These are phyloP conservation scores for Brassica cretica DNA, from an alignment of 345 rosid species.

Conservation along the genomic window DNA sequence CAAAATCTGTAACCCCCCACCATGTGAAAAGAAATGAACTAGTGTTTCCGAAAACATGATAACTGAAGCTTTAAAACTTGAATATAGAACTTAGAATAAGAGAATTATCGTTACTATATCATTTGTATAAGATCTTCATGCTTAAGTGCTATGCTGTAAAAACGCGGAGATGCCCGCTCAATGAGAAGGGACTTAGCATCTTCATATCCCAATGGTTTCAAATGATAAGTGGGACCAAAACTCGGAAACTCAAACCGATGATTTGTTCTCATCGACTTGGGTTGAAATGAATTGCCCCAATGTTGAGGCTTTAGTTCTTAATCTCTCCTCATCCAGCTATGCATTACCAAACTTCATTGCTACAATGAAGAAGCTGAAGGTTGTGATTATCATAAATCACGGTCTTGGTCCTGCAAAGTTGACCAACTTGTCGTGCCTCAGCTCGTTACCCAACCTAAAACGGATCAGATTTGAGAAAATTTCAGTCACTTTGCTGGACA, in stretches of 20 bases:
- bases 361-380: not conserved
- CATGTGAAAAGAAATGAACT: too few relatives aligned
- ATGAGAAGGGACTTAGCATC: conserved; percentile 49
- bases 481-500: not conserved
- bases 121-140: too few relatives aligned
- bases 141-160: too few relatives aligned
- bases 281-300: not conserved
- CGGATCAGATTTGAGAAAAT: not conserved
- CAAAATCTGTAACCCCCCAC: too few relatives aligned
- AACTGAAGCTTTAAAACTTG: too few relatives aligned
- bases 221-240: conserved; percentile 32
- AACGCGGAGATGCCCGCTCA: too few relatives aligned
- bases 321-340: not conserved
- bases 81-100: too few relatives aligned
- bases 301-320: not conserved
- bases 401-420: not conserved
- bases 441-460: not conserved
- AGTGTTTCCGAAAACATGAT: too few relatives aligned
- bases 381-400: not conserved
- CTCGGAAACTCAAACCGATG: conserved; percentile 43
- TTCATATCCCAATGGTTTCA: conserved; percentile 42
- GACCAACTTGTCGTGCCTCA: not conserved
- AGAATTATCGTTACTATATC: too few relatives aligned
- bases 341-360: not conserved
- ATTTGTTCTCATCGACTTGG: not conserved